Conservation (phyloP, 257 asterid genomes). For the Thymus mandschuricus region DNA sequence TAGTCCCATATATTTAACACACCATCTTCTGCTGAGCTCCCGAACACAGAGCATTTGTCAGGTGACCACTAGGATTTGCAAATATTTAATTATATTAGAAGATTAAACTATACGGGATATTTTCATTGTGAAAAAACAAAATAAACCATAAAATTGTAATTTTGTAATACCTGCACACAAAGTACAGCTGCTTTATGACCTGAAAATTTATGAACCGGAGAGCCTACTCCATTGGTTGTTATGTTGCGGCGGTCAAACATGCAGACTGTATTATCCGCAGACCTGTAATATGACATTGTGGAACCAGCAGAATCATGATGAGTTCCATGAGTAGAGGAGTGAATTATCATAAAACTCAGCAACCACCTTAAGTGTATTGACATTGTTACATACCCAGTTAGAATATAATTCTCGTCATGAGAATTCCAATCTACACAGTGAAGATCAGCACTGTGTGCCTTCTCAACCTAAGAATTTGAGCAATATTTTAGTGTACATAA, state of each 20-base stretch:
- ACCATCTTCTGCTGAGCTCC: constrained; percentile 98
- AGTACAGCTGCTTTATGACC: constrained; percentile 93
- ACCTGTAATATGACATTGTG: constrained; percentile 49
- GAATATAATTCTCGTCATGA: constrained; percentile 81
- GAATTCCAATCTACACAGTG: constrained; percentile 99
- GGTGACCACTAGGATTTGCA: constrained; percentile 85
- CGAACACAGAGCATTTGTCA: constrained; percentile 83
- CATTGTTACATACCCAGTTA: constrained; percentile 73
- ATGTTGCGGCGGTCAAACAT: constrained; percentile 96
- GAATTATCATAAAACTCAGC: neutral
- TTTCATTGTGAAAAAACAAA: constrained; percentile 8
- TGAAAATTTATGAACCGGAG: constrained; percentile 75
- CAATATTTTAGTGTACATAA: constrained; percentile 27
- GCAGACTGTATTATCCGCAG: constrained; percentile 89
- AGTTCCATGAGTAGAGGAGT: constrained; percentile 29
- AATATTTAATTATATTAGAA: constrained; percentile 23
- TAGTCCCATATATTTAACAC: constrained; percentile 91
- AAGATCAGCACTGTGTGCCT: constrained; percentile 95
- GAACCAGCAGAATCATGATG: constrained; percentile 30
- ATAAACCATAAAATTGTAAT: constrained; percentile 13
- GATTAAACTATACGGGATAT: constrained; percentile 2
- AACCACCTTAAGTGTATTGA: constrained; percentile 16
- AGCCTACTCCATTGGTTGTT: constrained; percentile 70
- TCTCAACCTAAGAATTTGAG: constrained; percentile 72
- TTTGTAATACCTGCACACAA: constrained; percentile 82